Evolutionary conservation across 768 basidiomycete genomes (phyloP), one percentile per base, ranked within the genome.

Genomic region (Pulveroboletus sp.): DNA sequence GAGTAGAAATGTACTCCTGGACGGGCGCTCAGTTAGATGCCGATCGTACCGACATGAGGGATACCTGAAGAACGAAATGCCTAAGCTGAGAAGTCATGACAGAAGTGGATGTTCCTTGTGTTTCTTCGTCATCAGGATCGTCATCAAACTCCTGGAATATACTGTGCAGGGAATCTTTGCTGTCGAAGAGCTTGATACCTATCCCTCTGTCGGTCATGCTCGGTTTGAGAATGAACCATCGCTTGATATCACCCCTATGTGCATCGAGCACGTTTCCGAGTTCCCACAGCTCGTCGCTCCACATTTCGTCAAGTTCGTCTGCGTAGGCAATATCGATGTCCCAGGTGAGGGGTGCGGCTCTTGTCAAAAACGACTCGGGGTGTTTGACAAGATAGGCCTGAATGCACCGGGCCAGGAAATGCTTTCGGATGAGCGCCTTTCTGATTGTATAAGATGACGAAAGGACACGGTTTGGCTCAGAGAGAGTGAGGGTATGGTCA

Each of bases 141-240:
- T 74, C 69, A 54, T 95, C 94, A 56, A 97, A 97, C 18, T 79
- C 79, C 55, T 84, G 76, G 53, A 97, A 90, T 24, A 97, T 93
- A 5, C 65, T 60, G 50, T 79, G 78, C 50, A 99, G 73, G 30
- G 79, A 72, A 11, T 80, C 79, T 67, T 86, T 86, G 47, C 78
- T 85, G 46, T 86, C 81, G 69, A 99, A 97, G 41, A 99, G 70
- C 39, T 93, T 73, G 56, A 99, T 93, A 2, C 95, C 96, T 77
- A 92, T 91, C 11, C 93, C 96, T 43, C 92, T 80, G 71, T 98
- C 94, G 1, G 93, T 86, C 89, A 99, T 95, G 15, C 93, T 91
- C 40, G 96, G 94, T 71, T 99, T 99, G 45, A 99, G 71, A 53
- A 99, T 95, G 80, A 86, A 98, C 95, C 95, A 97, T 43, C 57